Conservation (phyloP, 2,329 filamentous ascomycete genomes). For the Amauroascus verrucosus region DNA sequence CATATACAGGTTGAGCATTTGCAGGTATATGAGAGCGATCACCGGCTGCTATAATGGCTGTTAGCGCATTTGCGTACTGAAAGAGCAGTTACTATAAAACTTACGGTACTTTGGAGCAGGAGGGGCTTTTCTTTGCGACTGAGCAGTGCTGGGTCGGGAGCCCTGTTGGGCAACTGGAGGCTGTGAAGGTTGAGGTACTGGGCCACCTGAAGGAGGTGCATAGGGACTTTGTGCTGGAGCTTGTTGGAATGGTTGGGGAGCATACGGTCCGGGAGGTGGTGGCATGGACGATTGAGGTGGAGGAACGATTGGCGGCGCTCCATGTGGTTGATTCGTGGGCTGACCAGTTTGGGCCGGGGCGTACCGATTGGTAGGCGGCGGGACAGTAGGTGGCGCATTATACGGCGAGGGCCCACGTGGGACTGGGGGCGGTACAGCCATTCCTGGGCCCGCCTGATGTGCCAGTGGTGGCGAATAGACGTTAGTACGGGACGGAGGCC, state of each 20-base stretch:
- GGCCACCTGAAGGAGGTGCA: slow-evolving; percentile 33
- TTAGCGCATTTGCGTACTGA: slow-evolving; percentile 7
- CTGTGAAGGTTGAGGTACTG: slow-evolving; percentile 22
- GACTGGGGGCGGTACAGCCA: slow-evolving; percentile 43
- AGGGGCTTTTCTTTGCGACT: slow-evolving; percentile 41
- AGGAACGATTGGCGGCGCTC: slow-evolving; percentile 39
- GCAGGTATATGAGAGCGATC: slow-evolving; percentile 83
- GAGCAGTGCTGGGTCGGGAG: slow-evolving; percentile 41
- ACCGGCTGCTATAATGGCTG: slow-evolving; percentile 45
- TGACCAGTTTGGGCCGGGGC: slow-evolving; percentile 54
- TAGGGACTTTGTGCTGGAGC: slow-evolving; percentile 35
- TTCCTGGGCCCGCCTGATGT: slow-evolving; percentile 33
- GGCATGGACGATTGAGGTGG: slow-evolving; percentile 26
- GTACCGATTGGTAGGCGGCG: slow-evolving; percentile 65
- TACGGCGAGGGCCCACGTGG: slow-evolving; percentile 76
- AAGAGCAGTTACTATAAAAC: slow-evolving; percentile 22
- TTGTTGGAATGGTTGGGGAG: slow-evolving; percentile 40
- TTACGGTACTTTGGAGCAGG: slow-evolving; percentile 58
- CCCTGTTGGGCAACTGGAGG: slow-evolving; percentile 31
- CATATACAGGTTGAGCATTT: slow-evolving; percentile 64
- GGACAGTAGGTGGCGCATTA: slow-evolving; percentile 61
- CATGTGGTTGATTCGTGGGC: slow-evolving; percentile 37
- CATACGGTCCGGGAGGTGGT: slow-evolving; percentile 48
- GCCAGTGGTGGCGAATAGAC: slow-evolving; percentile 52
- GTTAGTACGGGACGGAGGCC: slow-evolving; percentile 48